A percentile compares a stretch with the other conserved stretches of the same genome.
phyloP scores from a whole-genome alignment of 768 basidiomycete genomes.

The Lactarius sanguifluus region DNA sequence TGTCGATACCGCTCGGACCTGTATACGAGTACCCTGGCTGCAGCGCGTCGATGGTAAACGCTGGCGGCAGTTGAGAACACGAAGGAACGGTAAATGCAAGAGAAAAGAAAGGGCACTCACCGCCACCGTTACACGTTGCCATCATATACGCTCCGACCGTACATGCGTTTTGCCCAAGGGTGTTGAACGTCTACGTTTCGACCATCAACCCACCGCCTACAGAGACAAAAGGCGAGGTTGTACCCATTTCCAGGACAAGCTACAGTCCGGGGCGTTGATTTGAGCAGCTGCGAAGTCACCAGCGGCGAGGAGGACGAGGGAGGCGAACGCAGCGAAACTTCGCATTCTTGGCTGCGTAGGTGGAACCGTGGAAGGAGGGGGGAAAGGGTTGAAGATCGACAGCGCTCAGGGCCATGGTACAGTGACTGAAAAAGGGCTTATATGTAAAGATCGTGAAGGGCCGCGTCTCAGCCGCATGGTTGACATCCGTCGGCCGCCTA shows the following conservation, averaged over 20 bases:
- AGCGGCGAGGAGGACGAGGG: background rate
- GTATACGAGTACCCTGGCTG: no score
- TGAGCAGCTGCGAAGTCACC: no score
- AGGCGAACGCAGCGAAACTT: background rate
- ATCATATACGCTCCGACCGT: constrained; percentile 11
- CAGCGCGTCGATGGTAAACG: constrained; percentile 3
- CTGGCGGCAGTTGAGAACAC: background rate
- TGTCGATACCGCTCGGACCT: background rate
- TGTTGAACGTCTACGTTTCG: constrained; percentile 13
- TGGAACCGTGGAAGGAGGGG: background rate
- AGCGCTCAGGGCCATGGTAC: background rate
- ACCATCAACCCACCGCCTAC: background rate
- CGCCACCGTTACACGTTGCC: constrained; percentile 15
- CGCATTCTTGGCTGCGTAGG: background rate
- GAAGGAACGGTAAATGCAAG: background rate
- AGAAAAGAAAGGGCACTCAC: constrained; percentile 4
- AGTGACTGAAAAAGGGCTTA: background rate
- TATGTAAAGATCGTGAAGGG: background rate
- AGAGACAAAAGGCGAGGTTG: background rate
- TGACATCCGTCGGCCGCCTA: background rate
- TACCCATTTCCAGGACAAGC: constrained; percentile 13
- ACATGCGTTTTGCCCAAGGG: constrained; percentile 17
- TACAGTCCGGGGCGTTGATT: constrained; percentile 4
- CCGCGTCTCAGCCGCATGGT: background rate
- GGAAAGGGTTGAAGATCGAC: background rate